Conservation (phyloP, 257 asterid genomes). For the Solanum gracilifrons region DNA sequence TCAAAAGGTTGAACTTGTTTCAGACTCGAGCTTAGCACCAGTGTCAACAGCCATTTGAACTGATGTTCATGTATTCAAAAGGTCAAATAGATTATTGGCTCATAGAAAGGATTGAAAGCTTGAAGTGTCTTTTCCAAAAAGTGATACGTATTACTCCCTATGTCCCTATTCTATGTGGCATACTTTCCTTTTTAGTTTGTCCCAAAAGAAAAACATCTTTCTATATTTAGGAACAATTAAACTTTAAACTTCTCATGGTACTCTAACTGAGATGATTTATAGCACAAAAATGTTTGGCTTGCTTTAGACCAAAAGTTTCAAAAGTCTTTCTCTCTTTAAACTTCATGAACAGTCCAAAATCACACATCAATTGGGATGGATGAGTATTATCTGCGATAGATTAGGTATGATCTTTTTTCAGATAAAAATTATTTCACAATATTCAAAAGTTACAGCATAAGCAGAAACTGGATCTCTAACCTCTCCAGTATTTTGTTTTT, state of each 20-base stretch:
- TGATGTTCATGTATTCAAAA: not conserved
- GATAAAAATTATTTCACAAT: not conserved
- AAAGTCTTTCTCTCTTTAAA: not conserved
- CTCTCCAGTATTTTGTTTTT: conserved; percentile 80
- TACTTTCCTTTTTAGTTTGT: not conserved
- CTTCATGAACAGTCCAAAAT: not conserved
- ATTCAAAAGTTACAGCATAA: not conserved
- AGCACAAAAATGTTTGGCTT: not conserved
- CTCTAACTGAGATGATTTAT: not conserved
- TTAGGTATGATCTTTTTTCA: not conserved
- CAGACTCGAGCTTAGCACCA: not conserved
- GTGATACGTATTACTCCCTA: not conserved
- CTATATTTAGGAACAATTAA: not conserved
- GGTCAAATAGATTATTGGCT: not conserved
- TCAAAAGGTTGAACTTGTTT: not conserved
- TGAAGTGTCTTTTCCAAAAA: not conserved
- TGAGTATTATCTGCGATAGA: not conserved
- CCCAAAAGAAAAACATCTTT: not conserved
- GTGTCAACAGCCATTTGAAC: not conserved
- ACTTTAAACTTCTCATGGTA: not conserved
- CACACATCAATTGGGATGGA: not conserved
- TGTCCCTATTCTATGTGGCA: not conserved
- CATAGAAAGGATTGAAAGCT: not conserved
- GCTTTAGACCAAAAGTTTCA: not conserved
- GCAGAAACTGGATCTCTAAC: conserved; percentile 24